A percentile compares a stretch with the other conserved stretches of the same genome.
phyloP scores from a whole-genome alignment of 768 basidiomycete species.

The Xerocomellus dryophilus region DNA sequence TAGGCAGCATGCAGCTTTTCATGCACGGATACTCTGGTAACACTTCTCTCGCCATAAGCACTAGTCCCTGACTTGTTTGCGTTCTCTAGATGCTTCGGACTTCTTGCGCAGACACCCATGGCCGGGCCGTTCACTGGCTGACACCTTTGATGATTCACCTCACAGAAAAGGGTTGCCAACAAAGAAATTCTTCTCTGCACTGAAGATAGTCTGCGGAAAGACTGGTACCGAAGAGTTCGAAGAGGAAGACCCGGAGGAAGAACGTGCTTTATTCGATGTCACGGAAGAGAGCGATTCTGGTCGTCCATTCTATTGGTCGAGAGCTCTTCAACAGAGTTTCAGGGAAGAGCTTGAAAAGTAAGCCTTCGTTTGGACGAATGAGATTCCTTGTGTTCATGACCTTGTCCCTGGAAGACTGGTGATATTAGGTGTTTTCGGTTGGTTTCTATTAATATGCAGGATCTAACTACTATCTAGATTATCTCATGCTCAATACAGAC shows the following conservation, averaged over 20 bases:
- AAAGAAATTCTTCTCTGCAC: constrained; percentile 63
- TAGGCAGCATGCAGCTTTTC: constrained; percentile 89
- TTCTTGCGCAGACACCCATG: constrained; percentile 84
- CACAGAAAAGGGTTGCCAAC: constrained; percentile 68
- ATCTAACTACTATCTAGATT: constrained; percentile 48
- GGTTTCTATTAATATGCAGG: not conserved
- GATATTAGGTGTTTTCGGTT: constrained; percentile 57
- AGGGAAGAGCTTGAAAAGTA: constrained; percentile 87
- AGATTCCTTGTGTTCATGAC: constrained; percentile 8
- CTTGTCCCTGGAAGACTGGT: constrained; percentile 55
- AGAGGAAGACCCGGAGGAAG: constrained; percentile 71
- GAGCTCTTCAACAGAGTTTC: constrained; percentile 74
- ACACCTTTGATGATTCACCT: constrained; percentile 82
- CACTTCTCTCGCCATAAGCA: not conserved
- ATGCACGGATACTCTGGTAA: constrained; percentile 77
- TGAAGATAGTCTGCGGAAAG: constrained; percentile 82
- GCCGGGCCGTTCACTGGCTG: constrained; percentile 80
- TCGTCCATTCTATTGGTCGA: constrained; percentile 81
- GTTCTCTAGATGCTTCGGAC: constrained; percentile 71
- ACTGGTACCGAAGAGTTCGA: constrained; percentile 78
- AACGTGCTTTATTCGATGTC: constrained; percentile 63
- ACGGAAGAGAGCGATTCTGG: constrained; percentile 54
- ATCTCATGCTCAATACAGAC: constrained; percentile 91
- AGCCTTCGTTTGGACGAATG: constrained; percentile 20
- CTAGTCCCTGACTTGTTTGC: not conserved